Percentiles rank a stretch among this genome's conserved stretches.
phyloP scores from a whole-genome alignment of 331 rosid genomes.

The Prunus yedoensis region DNA sequence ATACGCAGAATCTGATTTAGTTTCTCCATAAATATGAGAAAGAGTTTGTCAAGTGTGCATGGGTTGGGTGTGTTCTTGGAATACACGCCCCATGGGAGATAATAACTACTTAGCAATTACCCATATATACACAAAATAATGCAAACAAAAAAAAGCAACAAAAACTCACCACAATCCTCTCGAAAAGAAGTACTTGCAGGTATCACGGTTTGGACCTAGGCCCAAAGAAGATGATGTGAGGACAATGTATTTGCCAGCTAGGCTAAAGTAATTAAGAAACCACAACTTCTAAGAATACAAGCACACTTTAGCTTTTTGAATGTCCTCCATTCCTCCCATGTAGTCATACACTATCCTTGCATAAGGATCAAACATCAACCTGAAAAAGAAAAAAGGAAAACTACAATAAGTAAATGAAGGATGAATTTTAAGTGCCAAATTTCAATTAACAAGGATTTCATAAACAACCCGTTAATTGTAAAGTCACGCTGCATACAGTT shows the following conservation, averaged over 20 bases:
- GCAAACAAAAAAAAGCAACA: slow-evolving; percentile 4
- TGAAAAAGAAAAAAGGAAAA: slow-evolving; percentile 31
- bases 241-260: slow-evolving; percentile 28
- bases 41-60: neutral
- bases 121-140: neutral
- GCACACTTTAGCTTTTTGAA: slow-evolving; percentile 67
- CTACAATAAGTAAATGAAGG: neutral
- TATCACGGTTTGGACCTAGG: slow-evolving; percentile 72
- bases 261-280: slow-evolving; percentile 32
- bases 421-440: slow-evolving; percentile 9
- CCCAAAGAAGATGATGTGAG: slow-evolving; percentile 43
- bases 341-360: slow-evolving; percentile 69
- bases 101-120: neutral
- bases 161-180: slow-evolving; percentile 82
- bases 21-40: slow-evolving; percentile 4
- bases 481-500: slow-evolving; percentile 83
- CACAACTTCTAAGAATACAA: slow-evolving; percentile 35
- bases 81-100: neutral
- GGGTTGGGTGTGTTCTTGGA: neutral
- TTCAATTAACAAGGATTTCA: slow-evolving; percentile 34
- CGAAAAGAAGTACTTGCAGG: slow-evolving; percentile 75
- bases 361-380: slow-evolving; percentile 87
- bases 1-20: slow-evolving; percentile 25
- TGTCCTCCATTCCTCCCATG: slow-evolving; percentile 86
- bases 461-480: slow-evolving; percentile 81